Evolutionary conservation across 371 early-diverging fungal species (phyloP), one percentile per base, ranked within the genome.

Genomic region (Zychaea mexicana): DNA sequence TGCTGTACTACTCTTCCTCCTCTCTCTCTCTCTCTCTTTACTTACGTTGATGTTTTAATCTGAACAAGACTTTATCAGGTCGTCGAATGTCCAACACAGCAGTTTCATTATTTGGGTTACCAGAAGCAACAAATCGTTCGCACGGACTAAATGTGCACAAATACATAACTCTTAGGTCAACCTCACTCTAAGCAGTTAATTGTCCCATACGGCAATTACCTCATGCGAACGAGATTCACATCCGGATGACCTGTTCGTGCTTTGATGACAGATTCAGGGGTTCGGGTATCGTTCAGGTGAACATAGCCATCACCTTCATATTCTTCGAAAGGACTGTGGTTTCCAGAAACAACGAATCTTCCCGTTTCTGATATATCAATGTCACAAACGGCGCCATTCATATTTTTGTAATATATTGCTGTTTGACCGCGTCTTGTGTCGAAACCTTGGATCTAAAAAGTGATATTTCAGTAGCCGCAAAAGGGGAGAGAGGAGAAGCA

Each of bases 141-240:
- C 80, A 80, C 13, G 74, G 73, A 60, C 80, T 79, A 61, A n/a
- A n/a, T n/a, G n/a, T n/a, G n/a, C n/a, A n/a, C n/a, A n/a, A n/a
- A n/a, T n/a, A n/a, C n/a, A n/a, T n/a, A n/a, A n/a, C n/a, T n/a
- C n/a, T n/a, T n/a, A n/a, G n/a, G n/a, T n/a, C n/a, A n/a, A n/a
- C n/a, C n/a, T n/a, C n/a, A n/a, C n/a, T n/a, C 13, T n/a, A 12
- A 22, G 17, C 30, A 19, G 49, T 21, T 33, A 47, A 26, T 8
- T 2, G 15, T 12, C 19, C 12, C 10, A 22, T 54, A 19, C 22
- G 10, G 5, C 2, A n/a, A 21, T 36, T 71, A 71, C 75, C 75
- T 76, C 42, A 77, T 67, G 2, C 72, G 60, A 17, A 77, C 80
- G 7, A 74, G 32, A 36, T 80, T 80, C 1, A 80, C 80, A 60